These are phyloP conservation scores for Onygenales sp. DNA, from an alignment of 2,329 filamentous ascomycete genomes.

Conservation along the genomic window DNA sequence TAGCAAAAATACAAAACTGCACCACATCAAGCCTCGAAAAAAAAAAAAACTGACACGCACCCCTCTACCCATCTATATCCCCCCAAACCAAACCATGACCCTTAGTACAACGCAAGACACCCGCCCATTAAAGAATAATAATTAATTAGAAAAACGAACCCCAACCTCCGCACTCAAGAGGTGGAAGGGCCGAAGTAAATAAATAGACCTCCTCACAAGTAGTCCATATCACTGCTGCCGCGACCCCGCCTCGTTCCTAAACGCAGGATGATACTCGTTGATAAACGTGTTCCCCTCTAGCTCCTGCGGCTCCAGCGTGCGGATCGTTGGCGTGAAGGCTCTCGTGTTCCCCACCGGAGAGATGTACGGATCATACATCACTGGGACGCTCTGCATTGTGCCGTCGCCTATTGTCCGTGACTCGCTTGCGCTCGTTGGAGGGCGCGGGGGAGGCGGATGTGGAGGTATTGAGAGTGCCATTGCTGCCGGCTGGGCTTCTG, in stretches of 20 bases:
- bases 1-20: too few species aligned
- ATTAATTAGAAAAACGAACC: too few species aligned
- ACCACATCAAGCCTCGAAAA: too few species aligned
- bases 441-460: too few species aligned
- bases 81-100: too few species aligned
- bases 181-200: too few species aligned
- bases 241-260: background rate
- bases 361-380: background rate
- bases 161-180: too few species aligned
- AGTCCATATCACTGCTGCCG: background rate
- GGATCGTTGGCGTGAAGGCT: background rate
- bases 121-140: too few species aligned
- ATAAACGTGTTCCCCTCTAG: slow-evolving; percentile 9
- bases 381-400: background rate
- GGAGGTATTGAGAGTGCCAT: too few species aligned
- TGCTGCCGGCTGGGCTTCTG: background rate
- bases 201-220: background rate
- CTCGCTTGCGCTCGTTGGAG: background rate
- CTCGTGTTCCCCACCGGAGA: background rate
- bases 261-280: slow-evolving; percentile 11
- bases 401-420: background rate
- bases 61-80: too few species aligned
- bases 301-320: slow-evolving; percentile 5
- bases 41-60: too few species aligned
- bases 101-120: too few species aligned